These are phyloP conservation scores for Aspergillus haitiensis DNA, from an alignment of 495 filamentous ascomycete genomes.

Conservation along the genomic window DNA sequence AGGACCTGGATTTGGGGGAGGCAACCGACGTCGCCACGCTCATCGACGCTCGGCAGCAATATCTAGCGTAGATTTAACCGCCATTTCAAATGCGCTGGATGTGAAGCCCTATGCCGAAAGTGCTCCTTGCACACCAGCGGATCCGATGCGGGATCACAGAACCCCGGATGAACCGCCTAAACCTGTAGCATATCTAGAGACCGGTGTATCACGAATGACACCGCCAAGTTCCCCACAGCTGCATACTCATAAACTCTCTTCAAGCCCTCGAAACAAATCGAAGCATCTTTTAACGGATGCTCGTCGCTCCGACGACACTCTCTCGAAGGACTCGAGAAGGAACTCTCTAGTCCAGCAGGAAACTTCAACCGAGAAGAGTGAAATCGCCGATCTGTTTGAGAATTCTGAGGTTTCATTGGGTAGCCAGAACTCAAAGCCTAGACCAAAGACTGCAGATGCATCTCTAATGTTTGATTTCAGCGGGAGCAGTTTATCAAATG, in stretches of 20 bases:
- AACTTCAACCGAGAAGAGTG: slow-evolving; percentile 34
- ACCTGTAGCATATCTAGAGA: slow-evolving; percentile 41
- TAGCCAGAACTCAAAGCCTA: slow-evolving; percentile 38
- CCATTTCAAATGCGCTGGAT: slow-evolving; percentile 62
- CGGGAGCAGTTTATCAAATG: slow-evolving; percentile 17
- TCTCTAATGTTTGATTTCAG: slow-evolving; percentile 41
- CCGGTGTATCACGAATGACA: slow-evolving; percentile 33
- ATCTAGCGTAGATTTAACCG: slow-evolving; percentile 77
- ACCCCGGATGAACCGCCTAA: slow-evolving; percentile 34
- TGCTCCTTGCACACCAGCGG: slow-evolving; percentile 68
- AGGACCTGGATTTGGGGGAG: slow-evolving; percentile 41
- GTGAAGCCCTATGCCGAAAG: slow-evolving; percentile 54
- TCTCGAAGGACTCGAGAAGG: slow-evolving; percentile 71
- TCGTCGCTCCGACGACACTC: slow-evolving; percentile 70
- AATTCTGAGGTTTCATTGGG: slow-evolving; percentile 64
- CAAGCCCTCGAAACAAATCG: slow-evolving; percentile 40
- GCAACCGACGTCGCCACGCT: slow-evolving; percentile 67
- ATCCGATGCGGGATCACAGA: slow-evolving; percentile 32
- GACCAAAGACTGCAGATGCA: slow-evolving; percentile 56
- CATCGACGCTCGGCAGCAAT: slow-evolving; percentile 86
- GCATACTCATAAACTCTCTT: slow-evolving; percentile 34
- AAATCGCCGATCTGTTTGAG: slow-evolving; percentile 56
- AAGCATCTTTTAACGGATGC: slow-evolving; percentile 61
- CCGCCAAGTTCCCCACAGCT: slow-evolving; percentile 42
- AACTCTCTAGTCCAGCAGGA: slow-evolving; percentile 52